These are phyloP conservation scores for Salix dunnii DNA, from an alignment of 345 rosid genomes.

Conservation along the genomic window DNA sequence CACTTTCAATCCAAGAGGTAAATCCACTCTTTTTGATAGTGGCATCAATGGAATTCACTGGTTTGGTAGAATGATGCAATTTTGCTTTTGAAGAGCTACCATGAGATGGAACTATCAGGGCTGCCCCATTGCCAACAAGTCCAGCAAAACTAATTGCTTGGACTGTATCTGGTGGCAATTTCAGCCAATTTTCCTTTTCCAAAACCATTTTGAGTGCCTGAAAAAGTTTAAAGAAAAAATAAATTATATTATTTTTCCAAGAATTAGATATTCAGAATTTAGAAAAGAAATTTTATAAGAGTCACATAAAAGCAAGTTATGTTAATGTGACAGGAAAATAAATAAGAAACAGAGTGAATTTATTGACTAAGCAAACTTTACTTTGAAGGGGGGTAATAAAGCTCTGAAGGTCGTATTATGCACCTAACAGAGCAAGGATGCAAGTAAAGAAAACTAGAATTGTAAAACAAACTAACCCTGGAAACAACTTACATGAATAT, in stretches of 20 bases:
- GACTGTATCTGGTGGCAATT: constrained; percentile 64
- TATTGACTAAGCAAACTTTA: neutral
- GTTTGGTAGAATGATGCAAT: constrained; percentile 43
- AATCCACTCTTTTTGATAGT: constrained; percentile 61
- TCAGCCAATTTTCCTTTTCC: constrained; percentile 93
- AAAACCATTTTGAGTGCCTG: constrained; percentile 98
- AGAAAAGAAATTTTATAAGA: neutral
- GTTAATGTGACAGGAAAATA: neutral
- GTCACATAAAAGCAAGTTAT: neutral
- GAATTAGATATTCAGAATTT: neutral
- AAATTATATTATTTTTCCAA: neutral
- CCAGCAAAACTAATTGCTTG: constrained; percentile 82
- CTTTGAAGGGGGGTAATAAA: neutral
- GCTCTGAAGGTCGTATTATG: neutral
- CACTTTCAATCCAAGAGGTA: constrained; percentile 70
- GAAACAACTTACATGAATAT: constrained; percentile 60
- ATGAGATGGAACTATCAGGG: constrained; percentile 57
- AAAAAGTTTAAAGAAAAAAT: constrained; percentile 2
- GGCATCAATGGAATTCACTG: constrained; percentile 34
- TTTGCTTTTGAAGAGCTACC: constrained; percentile 42
- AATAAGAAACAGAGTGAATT: neutral
- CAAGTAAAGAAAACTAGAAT: neutral
- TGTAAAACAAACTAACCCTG: neutral
- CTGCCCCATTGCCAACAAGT: constrained; percentile 95
- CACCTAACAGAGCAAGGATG: neutral